Evolutionary conservation across 208 protist genomes (phyloP), one percentile per base, ranked within the genome.

Genomic region (Crithidia expoeki): DNA sequence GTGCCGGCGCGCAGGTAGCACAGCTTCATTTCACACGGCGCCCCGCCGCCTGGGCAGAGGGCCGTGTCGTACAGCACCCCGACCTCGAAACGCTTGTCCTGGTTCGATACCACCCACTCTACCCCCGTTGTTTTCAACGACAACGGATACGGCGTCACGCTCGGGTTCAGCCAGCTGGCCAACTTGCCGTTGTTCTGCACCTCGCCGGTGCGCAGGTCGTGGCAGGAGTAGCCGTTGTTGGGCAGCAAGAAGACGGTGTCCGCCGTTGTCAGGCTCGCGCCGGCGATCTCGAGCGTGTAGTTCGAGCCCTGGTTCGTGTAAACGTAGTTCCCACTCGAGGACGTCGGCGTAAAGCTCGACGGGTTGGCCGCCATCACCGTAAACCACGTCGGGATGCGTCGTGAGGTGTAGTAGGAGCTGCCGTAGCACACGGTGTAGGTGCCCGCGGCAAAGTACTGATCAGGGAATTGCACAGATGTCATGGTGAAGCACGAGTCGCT

Each of bases 381-480:
- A 46, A 97, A 63, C 32, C 58, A 82, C 16, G 81, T 80, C 6
- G 90, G 90, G 7, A 97, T 38, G 53, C 90, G 93, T 11, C 81
- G 82, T 12, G 80, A 71, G 21, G 63, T 83, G 47, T 63, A 49
- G 49, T 67, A 61, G 59, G 34, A 67, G 66, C 40, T 50, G 58
- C 88, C 86, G 64, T 93, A 94, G 76, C 93, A 97, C 9, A 94
- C 77, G 14, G 88, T 97, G 71, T 90, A 97, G 28, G 23, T 65
- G 19, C 93, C 93, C 5, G 70, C 71, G 16, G 60, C 65, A 14
- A 95, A 56, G 60, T 89, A 93, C 49, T 89, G 69, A 36, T 94
- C 74, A 0, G 83, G 79, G 70, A 94, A 97, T 74, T 89, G 79
- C 21, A 93, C 66, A 0, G 61, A 59, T 28, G 73, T 89, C 2